phyloP scores from a whole-genome alignment of 2,329 filamentous ascomycete genomes.

The Laburnicola sp. region DNA sequence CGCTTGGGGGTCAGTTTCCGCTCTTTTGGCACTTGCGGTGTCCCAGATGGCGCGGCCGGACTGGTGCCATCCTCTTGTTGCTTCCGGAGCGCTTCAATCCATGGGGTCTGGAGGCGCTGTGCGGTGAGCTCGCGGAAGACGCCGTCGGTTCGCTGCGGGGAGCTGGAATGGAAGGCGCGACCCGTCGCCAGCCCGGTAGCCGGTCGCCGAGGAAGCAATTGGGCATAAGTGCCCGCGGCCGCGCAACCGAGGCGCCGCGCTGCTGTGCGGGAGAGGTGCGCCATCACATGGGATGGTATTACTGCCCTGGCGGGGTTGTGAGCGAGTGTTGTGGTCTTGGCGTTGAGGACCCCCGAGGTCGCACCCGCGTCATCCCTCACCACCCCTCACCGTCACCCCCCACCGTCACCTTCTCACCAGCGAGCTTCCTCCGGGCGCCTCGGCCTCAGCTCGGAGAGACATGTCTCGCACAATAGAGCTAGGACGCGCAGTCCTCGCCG shows the following conservation, averaged over 20 bases:
- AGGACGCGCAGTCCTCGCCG: slow-evolving; percentile 39
- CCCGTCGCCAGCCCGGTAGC: not conserved
- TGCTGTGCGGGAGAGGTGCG: slow-evolving; percentile 20
- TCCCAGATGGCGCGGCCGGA: slow-evolving; percentile 33
- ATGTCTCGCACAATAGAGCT: slow-evolving; percentile 39
- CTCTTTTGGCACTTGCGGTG: slow-evolving; percentile 47
- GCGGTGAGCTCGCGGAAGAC: slow-evolving; percentile 60
- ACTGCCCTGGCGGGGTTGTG: too few species aligned
- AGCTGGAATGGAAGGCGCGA: slow-evolving; percentile 24
- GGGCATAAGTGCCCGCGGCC: slow-evolving; percentile 10
- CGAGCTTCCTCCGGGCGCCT: slow-evolving; percentile 4
- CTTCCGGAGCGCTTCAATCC: slow-evolving; percentile 66
- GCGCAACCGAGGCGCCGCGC: slow-evolving; percentile 20
- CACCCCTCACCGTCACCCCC: slow-evolving; percentile 2
- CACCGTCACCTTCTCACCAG: not conserved
- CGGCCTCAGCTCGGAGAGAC: slow-evolving; percentile 1
- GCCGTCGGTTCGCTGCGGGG: slow-evolving; percentile 53
- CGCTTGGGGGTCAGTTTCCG: slow-evolving; percentile 65
- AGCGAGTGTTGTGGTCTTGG: slow-evolving; percentile 25
- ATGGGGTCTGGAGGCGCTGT: slow-evolving; percentile 61
- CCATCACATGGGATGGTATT: slow-evolving; percentile 26
- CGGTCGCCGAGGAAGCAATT: not conserved
- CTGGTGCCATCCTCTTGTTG: slow-evolving; percentile 49
- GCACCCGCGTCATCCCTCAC: slow-evolving; percentile 2
- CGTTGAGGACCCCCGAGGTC: slow-evolving; percentile 5